Percentiles rank a stretch among this genome's conserved stretches.
Conservation (phyloP, 345 rosid genomes). For the Arabis hirsuta region DNA sequence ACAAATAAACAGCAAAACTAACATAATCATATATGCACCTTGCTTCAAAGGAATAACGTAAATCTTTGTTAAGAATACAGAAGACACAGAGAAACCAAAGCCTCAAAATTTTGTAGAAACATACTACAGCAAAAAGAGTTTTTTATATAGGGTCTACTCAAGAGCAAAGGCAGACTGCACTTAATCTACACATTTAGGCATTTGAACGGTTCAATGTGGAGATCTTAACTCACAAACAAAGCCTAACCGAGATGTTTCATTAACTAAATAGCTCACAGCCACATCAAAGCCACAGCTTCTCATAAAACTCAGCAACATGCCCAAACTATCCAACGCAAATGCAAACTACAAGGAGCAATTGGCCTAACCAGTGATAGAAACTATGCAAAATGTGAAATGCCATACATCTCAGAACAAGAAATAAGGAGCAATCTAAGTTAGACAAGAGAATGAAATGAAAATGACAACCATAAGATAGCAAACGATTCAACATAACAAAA, state of each 20-base stretch:
- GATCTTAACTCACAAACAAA: neutral
- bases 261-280: neutral
- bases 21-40: neutral
- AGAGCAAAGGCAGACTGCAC: neutral
- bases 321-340: neutral
- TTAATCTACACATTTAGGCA: neutral
- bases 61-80: too few relatives aligned
- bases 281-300: neutral
- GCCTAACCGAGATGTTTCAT: neutral
- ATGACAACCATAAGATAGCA: slow-evolving; percentile 22
- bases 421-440: too few relatives aligned
- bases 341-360: neutral
- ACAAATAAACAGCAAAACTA: neutral
- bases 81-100: neutral
- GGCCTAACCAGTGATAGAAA: neutral
- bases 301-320: neutral
- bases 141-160: neutral
- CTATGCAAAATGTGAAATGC: neutral
- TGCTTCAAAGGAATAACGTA: neutral
- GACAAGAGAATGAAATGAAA: neutral
- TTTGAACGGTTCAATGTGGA: neutral
- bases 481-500: slow-evolving; percentile 16
- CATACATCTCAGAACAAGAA: neutral
- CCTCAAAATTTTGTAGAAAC: too few relatives aligned
- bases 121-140: neutral